A percentile compares a stretch with the other conserved stretches of the same genome.
These are phyloP conservation scores for Coemansia brasiliensis DNA, from an alignment of 192 early-diverging fungal species.

Conservation along the genomic window DNA sequence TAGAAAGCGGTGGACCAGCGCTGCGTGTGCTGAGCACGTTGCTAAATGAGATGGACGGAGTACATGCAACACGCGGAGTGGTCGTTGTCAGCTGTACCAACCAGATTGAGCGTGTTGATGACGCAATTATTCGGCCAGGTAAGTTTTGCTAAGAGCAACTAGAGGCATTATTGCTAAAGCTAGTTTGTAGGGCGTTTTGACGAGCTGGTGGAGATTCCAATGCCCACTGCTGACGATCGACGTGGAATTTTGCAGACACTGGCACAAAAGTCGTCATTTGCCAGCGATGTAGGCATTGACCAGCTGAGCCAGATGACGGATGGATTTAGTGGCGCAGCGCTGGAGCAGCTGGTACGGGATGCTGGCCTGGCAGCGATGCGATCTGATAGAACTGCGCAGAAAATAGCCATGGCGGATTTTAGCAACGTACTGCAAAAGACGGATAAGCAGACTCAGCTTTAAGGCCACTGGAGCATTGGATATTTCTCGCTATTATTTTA, in stretches of 20 bases:
- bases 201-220: conserved; percentile 71
- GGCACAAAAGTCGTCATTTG: conserved; percentile 60
- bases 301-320: conserved; percentile 25
- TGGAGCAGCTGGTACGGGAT: conserved; percentile 50
- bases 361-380: conserved; percentile 45
- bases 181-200: conserved; percentile 75
- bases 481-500: too few relatives aligned
- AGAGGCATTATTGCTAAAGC: not conserved
- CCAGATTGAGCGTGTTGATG: conserved; percentile 83
- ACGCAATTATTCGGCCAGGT: conserved; percentile 75
- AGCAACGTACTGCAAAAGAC: not conserved
- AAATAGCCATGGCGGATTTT: conserved; percentile 29
- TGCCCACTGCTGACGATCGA: conserved; percentile 62
- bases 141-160: conserved; percentile 7
- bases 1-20: conserved; percentile 74
- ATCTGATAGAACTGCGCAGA: not conserved
- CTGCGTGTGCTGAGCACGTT: conserved; percentile 90
- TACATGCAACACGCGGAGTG: conserved; percentile 79
- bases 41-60: conserved; percentile 98
- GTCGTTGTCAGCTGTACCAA: conserved; percentile 94
- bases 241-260: conserved; percentile 68
- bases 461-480: too few relatives aligned
- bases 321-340: conserved; percentile 34
- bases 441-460: too few relatives aligned
- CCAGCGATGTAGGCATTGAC: conserved; percentile 52